Percentiles rank a stretch among this genome's conserved stretches.
Evolutionary conservation across 345 rosid species (phyloP).

Genomic region (Pelargonium nanum): DNA sequence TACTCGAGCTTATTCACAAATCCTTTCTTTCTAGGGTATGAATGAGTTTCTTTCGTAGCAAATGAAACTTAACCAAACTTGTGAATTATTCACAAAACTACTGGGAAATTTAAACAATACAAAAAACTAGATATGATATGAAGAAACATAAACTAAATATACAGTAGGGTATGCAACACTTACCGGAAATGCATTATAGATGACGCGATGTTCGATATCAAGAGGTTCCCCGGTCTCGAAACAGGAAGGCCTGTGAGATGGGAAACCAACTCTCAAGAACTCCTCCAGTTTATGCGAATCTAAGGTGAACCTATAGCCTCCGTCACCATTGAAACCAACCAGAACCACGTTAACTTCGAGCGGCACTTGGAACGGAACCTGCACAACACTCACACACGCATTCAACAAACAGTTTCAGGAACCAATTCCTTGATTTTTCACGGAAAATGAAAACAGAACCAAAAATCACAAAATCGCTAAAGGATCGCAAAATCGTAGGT

Average conservation of each 20-base stretch:
- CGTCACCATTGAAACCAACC: constrained; percentile 78
- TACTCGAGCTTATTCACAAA: background rate
- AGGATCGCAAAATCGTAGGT: background rate
- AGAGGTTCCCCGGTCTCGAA: constrained; percentile 85
- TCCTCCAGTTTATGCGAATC: constrained; percentile 74
- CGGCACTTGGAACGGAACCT: constrained; percentile 99
- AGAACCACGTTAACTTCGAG: constrained; percentile 85
- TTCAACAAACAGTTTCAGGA: background rate
- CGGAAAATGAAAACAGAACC: background rate
- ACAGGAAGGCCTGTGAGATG: constrained; percentile 72
- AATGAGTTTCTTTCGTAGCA: background rate
- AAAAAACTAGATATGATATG: background rate
- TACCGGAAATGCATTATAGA: constrained; percentile 73
- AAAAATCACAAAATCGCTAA: background rate
- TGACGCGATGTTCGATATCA: constrained; percentile 83
- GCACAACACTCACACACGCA: constrained; percentile 5
- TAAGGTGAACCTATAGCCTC: constrained; percentile 66
- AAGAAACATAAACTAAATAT: background rate
- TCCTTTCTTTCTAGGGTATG: background rate
- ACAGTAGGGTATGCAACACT: constrained; percentile 11
- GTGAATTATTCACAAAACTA: too few species aligned
- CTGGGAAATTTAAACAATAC: background rate
- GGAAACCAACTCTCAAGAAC: constrained; percentile 65
- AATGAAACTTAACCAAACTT: background rate
- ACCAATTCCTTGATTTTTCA: background rate